Evolutionary conservation across 1,284 basidiomycete genomes (phyloP).

Genomic region (Acaromyces ingoldii): DNA sequence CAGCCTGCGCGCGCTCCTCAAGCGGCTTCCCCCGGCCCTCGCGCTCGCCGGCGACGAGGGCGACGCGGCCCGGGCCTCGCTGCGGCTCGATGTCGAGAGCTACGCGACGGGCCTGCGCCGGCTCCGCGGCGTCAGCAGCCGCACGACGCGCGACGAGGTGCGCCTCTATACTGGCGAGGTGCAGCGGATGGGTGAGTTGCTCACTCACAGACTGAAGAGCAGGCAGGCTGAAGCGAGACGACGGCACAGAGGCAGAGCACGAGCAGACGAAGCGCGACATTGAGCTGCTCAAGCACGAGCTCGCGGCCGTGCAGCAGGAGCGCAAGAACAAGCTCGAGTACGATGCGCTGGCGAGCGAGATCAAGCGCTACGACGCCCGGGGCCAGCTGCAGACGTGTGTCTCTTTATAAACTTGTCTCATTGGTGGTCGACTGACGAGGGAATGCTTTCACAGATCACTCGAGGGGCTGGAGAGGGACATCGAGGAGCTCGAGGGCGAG

Average conservation of each 20-base stretch:
- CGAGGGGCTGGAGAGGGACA: slow-evolving; percentile 10
- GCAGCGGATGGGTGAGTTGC: background rate
- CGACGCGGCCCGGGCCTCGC: background rate
- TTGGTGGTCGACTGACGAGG: too few relatives aligned
- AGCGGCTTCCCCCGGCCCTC: background rate
- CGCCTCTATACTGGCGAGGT: background rate
- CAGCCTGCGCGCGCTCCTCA: background rate
- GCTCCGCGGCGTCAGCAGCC: background rate
- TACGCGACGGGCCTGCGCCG: background rate
- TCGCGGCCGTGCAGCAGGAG: slow-evolving; percentile 25
- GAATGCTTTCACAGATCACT: too few relatives aligned
- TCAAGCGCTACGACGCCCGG: slow-evolving; percentile 25
- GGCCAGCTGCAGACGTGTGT: slow-evolving; percentile 13
- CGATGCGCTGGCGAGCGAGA: slow-evolving; percentile 31
- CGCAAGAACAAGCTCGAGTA: slow-evolving; percentile 39
- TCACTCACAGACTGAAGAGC: too few relatives aligned
- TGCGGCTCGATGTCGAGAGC: background rate
- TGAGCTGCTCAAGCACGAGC: slow-evolving; percentile 18
- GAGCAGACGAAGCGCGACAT: slow-evolving; percentile 19
- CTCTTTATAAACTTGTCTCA: too few relatives aligned
- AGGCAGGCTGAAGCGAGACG: too few relatives aligned
- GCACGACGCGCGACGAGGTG: background rate
- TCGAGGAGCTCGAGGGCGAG: slow-evolving; percentile 17
- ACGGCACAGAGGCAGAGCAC: slow-evolving; percentile 13
- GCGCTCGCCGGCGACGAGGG: background rate